Conservation (phyloP, 1,139 yeast genomes). For the Sugiyamaella neomexicana region DNA sequence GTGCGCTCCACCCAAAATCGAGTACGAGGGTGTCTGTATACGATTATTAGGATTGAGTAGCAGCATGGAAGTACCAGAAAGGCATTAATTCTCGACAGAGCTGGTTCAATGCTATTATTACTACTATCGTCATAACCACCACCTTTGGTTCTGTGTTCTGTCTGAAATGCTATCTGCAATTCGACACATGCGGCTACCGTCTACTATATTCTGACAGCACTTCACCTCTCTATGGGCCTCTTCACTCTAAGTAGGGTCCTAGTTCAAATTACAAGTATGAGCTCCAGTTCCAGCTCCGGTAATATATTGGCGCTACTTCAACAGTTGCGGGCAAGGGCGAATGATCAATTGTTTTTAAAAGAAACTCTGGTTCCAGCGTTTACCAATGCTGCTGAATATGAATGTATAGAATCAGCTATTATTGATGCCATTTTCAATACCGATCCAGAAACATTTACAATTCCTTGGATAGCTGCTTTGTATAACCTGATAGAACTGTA, state of each 20-base stretch:
- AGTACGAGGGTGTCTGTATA: too few species aligned
- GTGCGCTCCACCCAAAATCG: too few species aligned
- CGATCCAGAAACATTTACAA: slow-evolving; percentile 11
- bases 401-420: slow-evolving; percentile 3
- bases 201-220: too few species aligned
- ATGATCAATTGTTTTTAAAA: slow-evolving; percentile 7
- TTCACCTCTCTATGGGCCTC: neutral
- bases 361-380: slow-evolving; percentile 11
- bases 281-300: neutral
- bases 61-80: too few species aligned
- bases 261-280: too few species aligned
- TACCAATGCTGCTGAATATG: neutral
- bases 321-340: slow-evolving; percentile 9
- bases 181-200: too few species aligned
- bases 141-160: too few species aligned
- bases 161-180: too few species aligned
- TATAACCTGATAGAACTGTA: neutral
- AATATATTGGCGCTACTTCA: slow-evolving; percentile 6
- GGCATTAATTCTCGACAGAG: too few species aligned
- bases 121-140: too few species aligned
- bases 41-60: too few species aligned
- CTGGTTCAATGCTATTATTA: too few species aligned
- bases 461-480: slow-evolving; percentile 20
- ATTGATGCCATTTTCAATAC: slow-evolving; percentile 13
- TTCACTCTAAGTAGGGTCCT: neutral